These are phyloP conservation scores for Camelina laxa DNA, from an alignment of 345 rosid genomes.

Conservation along the genomic window DNA sequence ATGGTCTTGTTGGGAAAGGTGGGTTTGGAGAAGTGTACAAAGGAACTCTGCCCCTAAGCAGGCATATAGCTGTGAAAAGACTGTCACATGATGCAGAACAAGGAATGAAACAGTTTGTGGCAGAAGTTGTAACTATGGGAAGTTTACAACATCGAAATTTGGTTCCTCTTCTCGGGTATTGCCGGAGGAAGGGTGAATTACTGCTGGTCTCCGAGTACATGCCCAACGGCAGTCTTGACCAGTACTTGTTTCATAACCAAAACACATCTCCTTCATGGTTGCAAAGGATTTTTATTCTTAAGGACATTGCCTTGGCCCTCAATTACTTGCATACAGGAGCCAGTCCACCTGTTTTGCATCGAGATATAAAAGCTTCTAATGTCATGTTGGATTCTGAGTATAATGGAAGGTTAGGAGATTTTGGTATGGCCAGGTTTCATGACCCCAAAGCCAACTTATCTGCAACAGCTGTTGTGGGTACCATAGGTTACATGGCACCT, in stretches of 20 bases:
- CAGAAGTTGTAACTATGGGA: conserved; percentile 51
- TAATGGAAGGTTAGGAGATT: conserved; percentile 54
- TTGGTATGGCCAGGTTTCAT: conserved; percentile 47
- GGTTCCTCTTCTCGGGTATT: conserved; percentile 50
- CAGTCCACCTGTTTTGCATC: conserved; percentile 48
- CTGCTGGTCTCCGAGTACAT: conserved; percentile 48
- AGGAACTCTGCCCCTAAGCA: conserved; percentile 38
- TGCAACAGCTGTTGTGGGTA: conserved; percentile 49
- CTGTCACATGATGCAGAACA: conserved; percentile 47
- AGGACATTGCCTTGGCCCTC: conserved; percentile 44
- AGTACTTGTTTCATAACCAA: conserved; percentile 25
- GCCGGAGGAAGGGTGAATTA: conserved; percentile 47
- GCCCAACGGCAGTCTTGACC: conserved; percentile 51
- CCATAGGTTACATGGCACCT: conserved; percentile 52
- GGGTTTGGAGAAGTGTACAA: conserved; percentile 53
- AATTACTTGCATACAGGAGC: conserved; percentile 48
- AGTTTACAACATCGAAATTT: conserved; percentile 47
- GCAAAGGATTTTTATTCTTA: conserved; percentile 40
- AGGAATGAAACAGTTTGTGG: conserved; percentile 51
- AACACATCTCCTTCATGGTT: conserved; percentile 43
- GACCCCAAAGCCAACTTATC: conserved; percentile 40
- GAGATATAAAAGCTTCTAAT: conserved; percentile 53
- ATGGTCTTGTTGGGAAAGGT: conserved; percentile 48
- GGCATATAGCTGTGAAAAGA: conserved; percentile 52
- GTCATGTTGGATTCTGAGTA: conserved; percentile 46